These are phyloP conservation scores for Hypoxylon sp. DNA, from an alignment of 2,329 filamentous ascomycete genomes.

Conservation along the genomic window DNA sequence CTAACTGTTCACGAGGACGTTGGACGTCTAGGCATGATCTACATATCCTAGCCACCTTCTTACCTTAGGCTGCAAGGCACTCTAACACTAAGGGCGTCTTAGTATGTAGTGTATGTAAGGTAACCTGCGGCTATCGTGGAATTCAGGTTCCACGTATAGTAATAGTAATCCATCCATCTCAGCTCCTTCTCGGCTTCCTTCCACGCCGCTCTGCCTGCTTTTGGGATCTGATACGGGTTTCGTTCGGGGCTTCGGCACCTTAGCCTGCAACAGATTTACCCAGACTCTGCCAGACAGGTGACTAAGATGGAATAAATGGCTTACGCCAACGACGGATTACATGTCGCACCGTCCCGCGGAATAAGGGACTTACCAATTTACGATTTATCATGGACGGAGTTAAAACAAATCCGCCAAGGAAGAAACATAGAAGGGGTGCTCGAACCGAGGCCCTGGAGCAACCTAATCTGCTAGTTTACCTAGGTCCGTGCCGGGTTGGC, in stretches of 20 bases:
- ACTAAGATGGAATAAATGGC: constrained; percentile 24
- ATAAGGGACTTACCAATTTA: constrained; percentile 4
- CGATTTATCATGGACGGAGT: constrained; percentile 36
- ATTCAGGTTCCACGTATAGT: constrained; percentile 35
- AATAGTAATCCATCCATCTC: too few species aligned
- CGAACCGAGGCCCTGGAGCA: constrained; percentile 38
- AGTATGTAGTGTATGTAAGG: constrained; percentile 3
- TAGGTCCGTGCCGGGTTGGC: constrained; percentile 32
- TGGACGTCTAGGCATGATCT: constrained; percentile 3
- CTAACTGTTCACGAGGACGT: constrained; percentile 14
- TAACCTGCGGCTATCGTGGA: constrained; percentile 43
- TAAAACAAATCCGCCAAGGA: constrained; percentile 30
- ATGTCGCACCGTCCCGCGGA: constrained; percentile 9
- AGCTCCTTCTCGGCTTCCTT: constrained; percentile 40
- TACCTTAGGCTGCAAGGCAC: constrained; percentile 36
- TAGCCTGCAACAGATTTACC: constrained; percentile 16
- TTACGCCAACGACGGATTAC: constrained; percentile 33
- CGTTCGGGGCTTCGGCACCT: constrained; percentile 30
- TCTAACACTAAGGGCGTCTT: not conserved
- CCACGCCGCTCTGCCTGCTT: constrained; percentile 25
- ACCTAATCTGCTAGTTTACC: constrained; percentile 32
- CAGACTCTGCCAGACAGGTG: constrained; percentile 5
- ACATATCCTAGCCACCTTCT: constrained; percentile 1
- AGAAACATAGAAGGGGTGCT: constrained; percentile 22
- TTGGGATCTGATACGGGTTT: constrained; percentile 15